Evolutionary conservation across 352 stramenopile genomes (phyloP).

Genomic region (Elongisporangium anandrum): DNA sequence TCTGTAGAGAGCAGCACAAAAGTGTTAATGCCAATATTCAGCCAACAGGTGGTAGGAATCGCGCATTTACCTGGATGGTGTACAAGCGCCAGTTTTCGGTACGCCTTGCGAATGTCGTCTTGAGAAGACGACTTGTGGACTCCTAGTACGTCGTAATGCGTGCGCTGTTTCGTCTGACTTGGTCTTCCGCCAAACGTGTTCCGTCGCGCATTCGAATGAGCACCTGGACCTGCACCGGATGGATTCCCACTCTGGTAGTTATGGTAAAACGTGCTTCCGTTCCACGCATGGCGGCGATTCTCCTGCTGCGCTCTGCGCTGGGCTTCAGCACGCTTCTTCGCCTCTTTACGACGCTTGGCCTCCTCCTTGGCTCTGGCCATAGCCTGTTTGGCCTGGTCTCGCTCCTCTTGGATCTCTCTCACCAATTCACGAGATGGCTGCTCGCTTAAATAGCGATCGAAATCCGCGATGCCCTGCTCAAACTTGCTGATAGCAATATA

Average conservation of each 20-base stretch:
- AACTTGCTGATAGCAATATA: conserved; percentile 56
- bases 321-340: conserved; percentile 34
- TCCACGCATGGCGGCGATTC: conserved; percentile 34
- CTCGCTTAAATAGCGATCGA: conserved; percentile 64
- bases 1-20: too few relatives aligned
- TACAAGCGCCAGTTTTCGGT: conserved; percentile 82
- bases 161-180: conserved; percentile 22
- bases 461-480: conserved; percentile 62
- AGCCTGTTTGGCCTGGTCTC: conserved; percentile 35
- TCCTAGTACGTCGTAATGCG: conserved; percentile 82
- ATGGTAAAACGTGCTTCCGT: conserved; percentile 47
- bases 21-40: too few relatives aligned
- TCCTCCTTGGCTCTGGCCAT: conserved; percentile 43
- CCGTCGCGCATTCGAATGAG: conserved; percentile 13
- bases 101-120: conserved; percentile 87
- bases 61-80: conserved; percentile 79
- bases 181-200: background rate
- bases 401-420: conserved; percentile 39
- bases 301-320: conserved; percentile 38
- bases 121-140: conserved; percentile 45
- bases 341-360: conserved; percentile 26
- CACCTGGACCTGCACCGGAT: conserved; percentile 8
- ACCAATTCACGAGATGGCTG: conserved; percentile 18
- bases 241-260: conserved; percentile 30
- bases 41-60: too few relatives aligned